phyloP scores from a whole-genome alignment of 108 stramenopile genomes.

The Cyclostephanos invisitatus region DNA sequence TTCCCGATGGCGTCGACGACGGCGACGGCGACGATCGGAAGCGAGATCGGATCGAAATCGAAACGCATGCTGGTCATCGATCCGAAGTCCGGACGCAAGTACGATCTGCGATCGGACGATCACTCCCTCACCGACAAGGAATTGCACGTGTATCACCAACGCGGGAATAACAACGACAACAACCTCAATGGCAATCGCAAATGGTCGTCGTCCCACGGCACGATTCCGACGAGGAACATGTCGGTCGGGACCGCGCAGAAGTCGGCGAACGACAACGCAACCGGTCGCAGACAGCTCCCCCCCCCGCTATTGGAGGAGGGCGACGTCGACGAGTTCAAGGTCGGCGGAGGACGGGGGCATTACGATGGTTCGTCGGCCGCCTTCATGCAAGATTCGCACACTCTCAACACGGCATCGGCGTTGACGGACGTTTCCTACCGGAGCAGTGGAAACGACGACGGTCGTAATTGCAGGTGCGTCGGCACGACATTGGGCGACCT shows the following conservation, averaged over 20 bases:
- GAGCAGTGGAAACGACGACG: background rate
- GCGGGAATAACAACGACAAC: conserved; percentile 1
- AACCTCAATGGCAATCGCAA: background rate
- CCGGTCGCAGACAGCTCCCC: too few relatives aligned
- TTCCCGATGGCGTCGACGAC: background rate
- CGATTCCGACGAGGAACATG: background rate
- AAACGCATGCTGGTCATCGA: conserved; percentile 39
- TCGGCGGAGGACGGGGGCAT: too few relatives aligned
- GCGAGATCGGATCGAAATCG: conserved; percentile 16
- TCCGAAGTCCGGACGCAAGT: conserved; percentile 32
- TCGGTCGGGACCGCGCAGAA: background rate
- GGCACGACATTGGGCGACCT: background rate
- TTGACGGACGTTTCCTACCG: conserved; percentile 32
- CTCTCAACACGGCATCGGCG: conserved; percentile 32
- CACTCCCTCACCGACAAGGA: conserved; percentile 47
- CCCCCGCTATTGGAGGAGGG: too few relatives aligned
- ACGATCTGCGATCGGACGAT: conserved; percentile 28
- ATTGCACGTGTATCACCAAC: conserved; percentile 38
- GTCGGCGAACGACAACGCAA: too few relatives aligned
- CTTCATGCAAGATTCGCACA: background rate
- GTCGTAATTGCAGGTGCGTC: background rate
- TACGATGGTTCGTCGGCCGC: background rate
- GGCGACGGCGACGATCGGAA: background rate
- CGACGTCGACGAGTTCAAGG: too few relatives aligned
- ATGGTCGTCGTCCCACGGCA: background rate